Base-by-base conservation (phyloP, 225 moss, liverwort and hornwort genomes). In the Bryum argenteum region DNA sequence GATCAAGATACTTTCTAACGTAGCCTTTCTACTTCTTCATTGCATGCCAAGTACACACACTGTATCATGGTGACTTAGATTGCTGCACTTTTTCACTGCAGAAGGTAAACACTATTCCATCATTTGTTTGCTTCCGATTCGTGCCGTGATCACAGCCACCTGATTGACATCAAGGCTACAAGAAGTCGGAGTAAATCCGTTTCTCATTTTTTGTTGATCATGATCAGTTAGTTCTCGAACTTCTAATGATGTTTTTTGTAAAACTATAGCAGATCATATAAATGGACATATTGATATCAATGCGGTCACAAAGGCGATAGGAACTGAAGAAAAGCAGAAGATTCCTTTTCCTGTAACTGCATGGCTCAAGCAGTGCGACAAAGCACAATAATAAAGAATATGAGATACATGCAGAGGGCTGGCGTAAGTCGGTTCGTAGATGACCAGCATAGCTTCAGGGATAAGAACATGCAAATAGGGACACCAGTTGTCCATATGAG, bases 1-100 rank as follows among this genome's bases (percentile, higher is more conserved):
- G 59, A 59, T 18, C 2, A 59, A 38, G 38, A 59, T n/a, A 59
- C n/a, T 59, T 38, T 18, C 59, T 3, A 59, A 33, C 17, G 17
- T n/a, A 59, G 38, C 59, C 10, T 38, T 59, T 59, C 59, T 38
- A 37, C 9, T 59, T 17, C 28, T 58, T 58, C 58, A 58, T 58
- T 33, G 33, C 26, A 16, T 17, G 37, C 17, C 28, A 37, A 37
- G n/a, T 26, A 37, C 33, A 59, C 2, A 9, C 58, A 59, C 28
- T 59, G 17, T 38, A 3, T 33, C n/a, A 9, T 33, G 33, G 17
- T 59, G 37, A 59, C 37, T n/a, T 59, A 17, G 37, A 59, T n/a
- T 18, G 38, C 59, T n/a, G n/a, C 38, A 9, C 1, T 37, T 38
- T 59, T 59, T 38, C 10, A n/a, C n/a, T 16, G 5, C 4, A 38